Conservation (phyloP, 495 filamentous ascomycete genomes). For the Tetracladium marchalianum region DNA sequence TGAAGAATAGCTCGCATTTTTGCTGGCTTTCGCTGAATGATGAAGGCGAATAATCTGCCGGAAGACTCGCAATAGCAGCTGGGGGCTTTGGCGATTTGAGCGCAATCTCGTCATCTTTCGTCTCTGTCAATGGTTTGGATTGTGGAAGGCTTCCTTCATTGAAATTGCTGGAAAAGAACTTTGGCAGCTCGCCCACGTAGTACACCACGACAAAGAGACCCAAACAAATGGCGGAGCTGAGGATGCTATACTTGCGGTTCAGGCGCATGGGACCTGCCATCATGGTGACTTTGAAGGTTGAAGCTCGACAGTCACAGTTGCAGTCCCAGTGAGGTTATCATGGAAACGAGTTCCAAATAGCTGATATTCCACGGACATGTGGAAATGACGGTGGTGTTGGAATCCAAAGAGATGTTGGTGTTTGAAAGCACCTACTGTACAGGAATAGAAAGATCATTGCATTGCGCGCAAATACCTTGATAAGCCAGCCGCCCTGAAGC, state of each 20-base stretch:
- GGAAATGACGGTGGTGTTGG: conserved; percentile 8
- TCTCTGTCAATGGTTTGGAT: conserved; percentile 13
- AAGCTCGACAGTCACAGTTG: conserved; percentile 12
- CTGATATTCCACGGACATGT: conserved; percentile 11
- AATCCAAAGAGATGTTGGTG: conserved; percentile 12
- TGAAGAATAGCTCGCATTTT: conserved; percentile 13
- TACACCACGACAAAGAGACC: conserved; percentile 11
- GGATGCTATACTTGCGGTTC: conserved; percentile 12
- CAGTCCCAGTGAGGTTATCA: conserved; percentile 12
- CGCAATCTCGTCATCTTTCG: conserved; percentile 12
- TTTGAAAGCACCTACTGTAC: conserved; percentile 7
- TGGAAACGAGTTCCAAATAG: conserved; percentile 12
- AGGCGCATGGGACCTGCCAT: conserved; percentile 11
- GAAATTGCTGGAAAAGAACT: conserved; percentile 12
- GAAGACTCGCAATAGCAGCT: conserved; percentile 12
- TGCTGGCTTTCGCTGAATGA: conserved; percentile 12
- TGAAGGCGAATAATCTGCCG: conserved; percentile 13
- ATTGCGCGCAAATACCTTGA: conserved; percentile 6
- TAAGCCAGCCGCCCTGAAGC: conserved; percentile 8
- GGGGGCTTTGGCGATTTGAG: conserved; percentile 13
- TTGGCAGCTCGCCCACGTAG: conserved; percentile 12
- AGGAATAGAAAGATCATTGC: conserved; percentile 8
- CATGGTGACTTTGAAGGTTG: conserved; percentile 12
- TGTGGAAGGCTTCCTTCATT: conserved; percentile 13
- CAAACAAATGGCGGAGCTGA: conserved; percentile 13